Evolutionary conservation across 75 land plant genomes (phyloP), one percentile per base, ranked within the genome.

Genomic region (Sequoia sempervirens): DNA sequence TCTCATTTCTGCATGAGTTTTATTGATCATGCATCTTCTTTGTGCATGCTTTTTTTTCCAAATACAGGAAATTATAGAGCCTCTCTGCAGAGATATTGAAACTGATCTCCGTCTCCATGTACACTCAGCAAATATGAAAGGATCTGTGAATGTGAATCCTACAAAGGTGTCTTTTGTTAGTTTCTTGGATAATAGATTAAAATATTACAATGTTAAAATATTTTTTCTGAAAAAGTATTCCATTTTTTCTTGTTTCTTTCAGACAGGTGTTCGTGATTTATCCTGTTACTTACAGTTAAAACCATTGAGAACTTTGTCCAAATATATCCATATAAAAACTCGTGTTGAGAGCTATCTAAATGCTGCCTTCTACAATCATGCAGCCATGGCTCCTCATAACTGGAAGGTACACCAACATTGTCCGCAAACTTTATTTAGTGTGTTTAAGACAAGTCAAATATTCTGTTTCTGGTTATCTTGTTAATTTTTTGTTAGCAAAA

Each of bases 51-150:
- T 82, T 32, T 81, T 20, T 12, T 30, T 82, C 14, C 5, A 74
- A 86, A 56, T 61, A 76, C 91, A 90, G 91, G 91, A 90, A 84
- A 82, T 89, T 26, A 84, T 90, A 37, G 86, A 82, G 41, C 92
- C 92, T 37, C 86, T 90, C 54, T 90, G 92, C 85, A 87, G 90
- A 43, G 92, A 90, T 83, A 87, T 90, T 82, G 92, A 89, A 81
- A 87, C 91, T 45, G 92, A 90, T 89, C 84, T 90, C 20, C 88
- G 92, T 46, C 88, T 90, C n/a, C 92, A 90, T 73, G 91, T 90
- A 79, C 92, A 90, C 84, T 90, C 92, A 18, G 91, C 91, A 37
- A 82, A 90, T 83, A 78, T 90, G 46, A 90, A 89, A 53, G 92
- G 91, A 81, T 81, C 91, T 66, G 91, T 90, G 4, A 73, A 83